These are phyloP conservation scores for Lasiosphaeriaceae sp. DNA, from an alignment of 495 filamentous ascomycete species.

Conservation along the genomic window DNA sequence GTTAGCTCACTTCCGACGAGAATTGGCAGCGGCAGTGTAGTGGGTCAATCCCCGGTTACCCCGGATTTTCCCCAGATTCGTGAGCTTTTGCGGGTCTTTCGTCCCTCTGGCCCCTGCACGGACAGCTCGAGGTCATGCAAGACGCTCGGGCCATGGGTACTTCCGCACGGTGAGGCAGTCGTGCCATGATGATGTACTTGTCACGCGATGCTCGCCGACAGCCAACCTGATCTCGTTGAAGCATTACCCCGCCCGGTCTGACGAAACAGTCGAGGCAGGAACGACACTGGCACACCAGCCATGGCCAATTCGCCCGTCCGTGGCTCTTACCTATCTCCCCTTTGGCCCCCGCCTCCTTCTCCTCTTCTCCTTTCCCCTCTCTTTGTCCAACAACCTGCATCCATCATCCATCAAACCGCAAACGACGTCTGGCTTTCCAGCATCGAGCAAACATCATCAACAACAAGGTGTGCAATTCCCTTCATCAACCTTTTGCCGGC, in stretches of 20 bases:
- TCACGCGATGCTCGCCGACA: slow-evolving; percentile 28
- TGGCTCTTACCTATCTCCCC: slow-evolving; percentile 10
- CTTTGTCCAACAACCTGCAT: slow-evolving; percentile 19
- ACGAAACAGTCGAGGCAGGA: slow-evolving; percentile 29
- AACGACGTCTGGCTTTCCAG: slow-evolving; percentile 1
- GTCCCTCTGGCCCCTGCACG: background rate
- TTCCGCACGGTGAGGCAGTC: slow-evolving; percentile 14
- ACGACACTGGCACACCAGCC: slow-evolving; percentile 17
- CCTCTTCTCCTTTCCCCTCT: slow-evolving; percentile 15
- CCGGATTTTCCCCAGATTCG: slow-evolving; percentile 14
- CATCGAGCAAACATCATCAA: background rate
- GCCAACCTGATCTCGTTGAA: slow-evolving; percentile 29
- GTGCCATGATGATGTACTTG: slow-evolving; percentile 36
- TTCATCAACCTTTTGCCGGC: background rate
- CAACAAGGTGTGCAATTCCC: slow-evolving; percentile 7
- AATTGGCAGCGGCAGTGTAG: background rate
- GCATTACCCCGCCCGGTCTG: slow-evolving; percentile 37
- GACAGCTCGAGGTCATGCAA: slow-evolving; percentile 10
- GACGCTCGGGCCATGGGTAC: slow-evolving; percentile 28
- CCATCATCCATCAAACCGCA: slow-evolving; percentile 8
- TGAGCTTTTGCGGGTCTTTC: background rate
- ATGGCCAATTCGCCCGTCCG: slow-evolving; percentile 1
- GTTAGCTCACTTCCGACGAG: background rate
- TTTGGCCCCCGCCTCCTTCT: slow-evolving; percentile 5
- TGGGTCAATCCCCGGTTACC: slow-evolving; percentile 6